Base-by-base conservation (phyloP, 106 monocot species). In the Allium cepa region DNA sequence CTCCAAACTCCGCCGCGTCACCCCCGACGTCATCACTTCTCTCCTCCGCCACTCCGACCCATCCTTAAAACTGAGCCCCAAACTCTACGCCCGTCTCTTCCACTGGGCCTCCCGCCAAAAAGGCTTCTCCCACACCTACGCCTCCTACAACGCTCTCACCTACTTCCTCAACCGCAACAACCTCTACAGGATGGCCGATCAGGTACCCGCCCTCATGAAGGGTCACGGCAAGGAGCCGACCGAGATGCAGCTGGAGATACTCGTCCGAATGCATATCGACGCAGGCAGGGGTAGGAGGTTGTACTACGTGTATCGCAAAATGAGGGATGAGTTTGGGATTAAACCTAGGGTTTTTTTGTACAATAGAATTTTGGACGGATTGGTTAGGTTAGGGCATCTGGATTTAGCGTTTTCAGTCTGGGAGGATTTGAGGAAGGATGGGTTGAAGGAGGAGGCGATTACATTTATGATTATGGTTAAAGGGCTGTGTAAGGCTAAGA, bases 191-290 rank as follows among this genome's bases (percentile, higher is more conserved):
- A 73, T 86, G 59, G 90, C 87, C 60, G 89, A 99, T 63, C 90
- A 83, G 16, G 53, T 99, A 26, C 86, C 85, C 14, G 84, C 87
- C 28, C 80, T 99, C 77, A 99, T 99, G 97, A 76, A 28, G 61
- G 57, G 80, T 28, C 84, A 78, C n/a, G 86, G 86, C 11, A 81
- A 78, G 28, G 72, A 78, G 47, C 89, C 87, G 18, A 81, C 82
- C 51, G 87, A 87, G 82, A 83, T 80, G 65, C 92, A 97, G 76
- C 92, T 99, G 67, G 90, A 90, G 73, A 82, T 99, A 72, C 90
- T 99, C 48, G 76, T 93, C 47, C 72, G 86, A 10, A 53, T 90
- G 63, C 90, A 99, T 72, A 75, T 90, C 51, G 79, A 81, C 22
- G 73, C 97, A 0, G 61, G 82, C 49, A 84, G 89, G 28, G 79